phyloP scores from a whole-genome alignment of 306 rosid species.

The Prosopis cineraria region DNA sequence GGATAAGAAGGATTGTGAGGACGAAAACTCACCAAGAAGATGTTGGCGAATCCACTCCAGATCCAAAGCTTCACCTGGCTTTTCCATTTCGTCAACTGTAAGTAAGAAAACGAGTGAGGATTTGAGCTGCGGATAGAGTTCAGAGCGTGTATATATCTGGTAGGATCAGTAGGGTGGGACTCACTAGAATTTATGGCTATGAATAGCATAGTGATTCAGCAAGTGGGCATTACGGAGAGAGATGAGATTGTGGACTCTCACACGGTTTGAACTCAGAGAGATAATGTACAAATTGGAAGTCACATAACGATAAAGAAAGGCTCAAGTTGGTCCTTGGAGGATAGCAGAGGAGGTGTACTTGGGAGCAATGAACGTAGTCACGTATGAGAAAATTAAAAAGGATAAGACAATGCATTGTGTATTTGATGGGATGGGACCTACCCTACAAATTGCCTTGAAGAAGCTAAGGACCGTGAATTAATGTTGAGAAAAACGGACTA shows the following conservation, averaged over 20 bases:
- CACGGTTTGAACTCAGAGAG: constrained; percentile 15
- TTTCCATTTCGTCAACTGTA: constrained; percentile 21
- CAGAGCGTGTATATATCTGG: not conserved
- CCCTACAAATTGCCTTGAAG: too few relatives aligned
- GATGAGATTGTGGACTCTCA: not conserved
- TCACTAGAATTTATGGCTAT: constrained; percentile 23
- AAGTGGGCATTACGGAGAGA: not conserved
- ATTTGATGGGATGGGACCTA: not conserved
- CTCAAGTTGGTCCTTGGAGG: constrained; percentile 42
- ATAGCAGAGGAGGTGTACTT: not conserved
- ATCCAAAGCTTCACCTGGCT: constrained; percentile 48
- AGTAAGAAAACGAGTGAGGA: not conserved
- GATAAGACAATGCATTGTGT: constrained; percentile 5
- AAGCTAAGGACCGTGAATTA: too few relatives aligned
- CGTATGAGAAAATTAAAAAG: not conserved
- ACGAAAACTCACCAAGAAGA: constrained; percentile 57
- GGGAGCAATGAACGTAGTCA: constrained; percentile 38
- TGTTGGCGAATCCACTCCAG: constrained; percentile 62
- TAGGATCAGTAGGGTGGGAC: not conserved
- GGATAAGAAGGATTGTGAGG: constrained; percentile 40
- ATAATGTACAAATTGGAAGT: not conserved
- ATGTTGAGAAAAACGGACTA: too few relatives aligned
- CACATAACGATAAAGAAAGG: not conserved
- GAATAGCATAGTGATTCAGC: not conserved
- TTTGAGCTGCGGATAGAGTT: not conserved